Base-by-base conservation (phyloP, 1,139 yeast genomes). In the Yamadazyma atmosphaerica region DNA sequence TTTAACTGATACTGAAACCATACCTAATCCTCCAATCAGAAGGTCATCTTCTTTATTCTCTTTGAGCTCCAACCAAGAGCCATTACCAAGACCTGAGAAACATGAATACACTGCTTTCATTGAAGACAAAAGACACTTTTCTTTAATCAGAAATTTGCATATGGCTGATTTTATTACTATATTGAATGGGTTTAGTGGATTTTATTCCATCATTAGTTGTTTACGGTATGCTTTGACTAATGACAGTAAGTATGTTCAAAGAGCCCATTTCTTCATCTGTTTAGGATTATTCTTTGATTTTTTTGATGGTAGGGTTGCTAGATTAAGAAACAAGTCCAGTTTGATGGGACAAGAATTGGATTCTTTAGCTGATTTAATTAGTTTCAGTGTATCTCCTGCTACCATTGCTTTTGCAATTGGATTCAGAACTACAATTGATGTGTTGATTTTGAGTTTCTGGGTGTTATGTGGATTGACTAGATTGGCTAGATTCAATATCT, bases 291-390 rank as follows among this genome's bases (percentile, higher is more conserved):
- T 92, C 58, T 90, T 90, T 60, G 98, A 92, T 63, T 89, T 92
- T 60, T 85, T 92, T 60, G 98, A 92, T 60, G 98, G 98, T 21
- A 81, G 96, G 54, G 98, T 92, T 7, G 98, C 98, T 4, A 77
- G 98, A 53, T 77, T 92, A 68, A 79, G 97, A 65, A 85, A 89
- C 62, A 88, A 92, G 66, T 79, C 96, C 2, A 84, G 95, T 17
- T 73, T 92, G 41, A 87, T 94, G 88, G 98, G 98, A 43, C 98
- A 92, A 63, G 98, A 92, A 65, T 79, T 92, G 52, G 98, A 92
- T 60, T 88, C 97, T 1, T 75, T 92, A 54, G 98, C 98, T 17
- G 98, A 92, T 63, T 78, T 92, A 56, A 79, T 92, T 23, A 84
- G 95, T 12, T 90, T 90, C 60, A 95, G 96, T 44, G 96, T 89